These are phyloP conservation scores for Schizonepeta tenuifolia DNA, from an alignment of 257 asterid species.

Conservation along the genomic window DNA sequence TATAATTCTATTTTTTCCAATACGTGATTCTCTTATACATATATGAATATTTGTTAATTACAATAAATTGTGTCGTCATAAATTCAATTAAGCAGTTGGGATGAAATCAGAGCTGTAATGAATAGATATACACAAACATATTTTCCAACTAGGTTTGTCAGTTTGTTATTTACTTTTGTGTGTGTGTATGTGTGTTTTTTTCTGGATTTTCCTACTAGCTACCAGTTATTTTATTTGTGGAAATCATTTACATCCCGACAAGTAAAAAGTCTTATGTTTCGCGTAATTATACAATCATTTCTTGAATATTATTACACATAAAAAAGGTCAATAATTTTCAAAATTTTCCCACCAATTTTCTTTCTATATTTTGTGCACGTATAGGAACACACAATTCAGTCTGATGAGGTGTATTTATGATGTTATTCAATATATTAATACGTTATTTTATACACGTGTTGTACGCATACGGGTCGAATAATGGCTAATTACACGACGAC, in stretches of 20 bases:
- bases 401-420: background rate
- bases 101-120: conserved; percentile 5
- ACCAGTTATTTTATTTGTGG: background rate
- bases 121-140: background rate
- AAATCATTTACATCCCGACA: background rate
- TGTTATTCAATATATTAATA: background rate
- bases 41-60: no score
- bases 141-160: background rate
- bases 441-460: background rate
- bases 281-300: background rate
- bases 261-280: background rate
- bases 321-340: background rate
- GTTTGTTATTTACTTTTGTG: background rate
- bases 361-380: background rate
- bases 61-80: background rate
- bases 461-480: background rate
- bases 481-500: background rate
- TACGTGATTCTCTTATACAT: background rate
- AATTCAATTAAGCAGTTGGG: background rate
- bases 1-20: background rate
- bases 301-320: background rate
- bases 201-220: no score
- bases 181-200: background rate
- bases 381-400: background rate
- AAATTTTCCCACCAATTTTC: background rate